Evolutionary conservation across 352 stramenopile species (phyloP), one percentile per base, ranked within the genome.

Genomic region (Plasmopara halstedii): DNA sequence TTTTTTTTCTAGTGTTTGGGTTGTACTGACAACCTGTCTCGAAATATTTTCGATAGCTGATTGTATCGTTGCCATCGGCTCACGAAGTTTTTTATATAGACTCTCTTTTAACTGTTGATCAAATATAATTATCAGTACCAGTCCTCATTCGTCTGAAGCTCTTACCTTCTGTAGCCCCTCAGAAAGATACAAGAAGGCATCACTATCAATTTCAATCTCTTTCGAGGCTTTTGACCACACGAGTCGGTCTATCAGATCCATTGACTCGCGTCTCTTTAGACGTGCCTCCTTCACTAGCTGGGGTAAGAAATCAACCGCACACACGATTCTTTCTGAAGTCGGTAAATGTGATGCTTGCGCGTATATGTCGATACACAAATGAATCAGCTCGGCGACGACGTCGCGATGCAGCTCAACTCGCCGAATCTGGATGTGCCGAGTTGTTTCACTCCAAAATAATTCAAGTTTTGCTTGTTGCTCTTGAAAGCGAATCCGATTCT

Each of bases 191-290:
- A 10, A n/a, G 17, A 67, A 53, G 4, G 18, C n/a, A n/a, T 61
- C 53, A 7, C 56, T 46, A 10, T 53, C 31, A 21, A 70, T 26
- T 4, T 43, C 37, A 7, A 72, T 38, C 11, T 75, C 64, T 19
- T 55, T 62, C 4, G 68, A 58, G 5, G 46, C 53, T 58, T 33
- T 50, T 22, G 72, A 50, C 67, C 67, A 79, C 40, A 54, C n/a
- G 7, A 70, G 33, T 15, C 67, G 58, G 14, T 58, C 21, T 0
- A 62, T 14, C 9, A 63, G 17, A 13, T 26, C 41, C 64, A 75
- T 71, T 9, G 26, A 25, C 9, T 42, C 27, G 35, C 50, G 62
- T 2, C 64, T 53, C 31, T 35, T 46, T 15, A 55, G 29, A 4
- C 54, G 58, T 25, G 48, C 41, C 23, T 46, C 39, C 14, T 42